Base-by-base conservation (phyloP, 345 rosid species). In the Brassica napus region DNA sequence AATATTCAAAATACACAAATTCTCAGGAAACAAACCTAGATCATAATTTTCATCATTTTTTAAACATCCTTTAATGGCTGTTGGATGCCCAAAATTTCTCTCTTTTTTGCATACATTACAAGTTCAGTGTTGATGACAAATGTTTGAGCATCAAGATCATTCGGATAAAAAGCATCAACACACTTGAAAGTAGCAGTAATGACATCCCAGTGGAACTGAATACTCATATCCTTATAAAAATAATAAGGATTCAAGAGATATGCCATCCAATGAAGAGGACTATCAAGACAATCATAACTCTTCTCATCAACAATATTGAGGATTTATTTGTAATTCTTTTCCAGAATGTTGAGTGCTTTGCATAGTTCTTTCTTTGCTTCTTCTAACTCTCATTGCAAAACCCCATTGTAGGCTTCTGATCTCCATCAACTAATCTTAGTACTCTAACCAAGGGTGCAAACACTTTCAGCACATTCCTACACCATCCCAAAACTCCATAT, bases 401-500 rank as follows among this genome's bases (percentile, higher is more conserved):
- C 3, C 52, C 52, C 52, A 44, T 44, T 44, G 52, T 44, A 44
- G 52, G n/a, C 52, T 44, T 44, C n/a, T 44, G 12, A 44, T 44
- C 52, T 44, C 52, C 52, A 44, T 44, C 52, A 44, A 44, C 34
- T 2, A 58, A 7, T 34, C 54, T 2, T 11, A 71, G 55, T 12
- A 71, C 12, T 2, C 26, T 35, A 3, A 71, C 47, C 42, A 72
- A 72, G 0, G 30, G 42, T 26, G 6, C 15, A 72, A 61, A 72
- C 2, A 61, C 68, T 15, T 61, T 72, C 3, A 60, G 15, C 76
- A 72, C 39, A 15, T 60, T 0, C 4, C 9, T 28, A 74, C 63
- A 6, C 70, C 23, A 47, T 74, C 52, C 52, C 70, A 74, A 64
- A 30, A 74, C 15, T 63, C 3, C 14, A 31, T 15, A 47, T 16